A percentile compares a stretch with the other conserved stretches of the same genome.
phyloP scores from a whole-genome alignment of 1,284 basidiomycete species.

The Papiliotrema fonsecae region DNA sequence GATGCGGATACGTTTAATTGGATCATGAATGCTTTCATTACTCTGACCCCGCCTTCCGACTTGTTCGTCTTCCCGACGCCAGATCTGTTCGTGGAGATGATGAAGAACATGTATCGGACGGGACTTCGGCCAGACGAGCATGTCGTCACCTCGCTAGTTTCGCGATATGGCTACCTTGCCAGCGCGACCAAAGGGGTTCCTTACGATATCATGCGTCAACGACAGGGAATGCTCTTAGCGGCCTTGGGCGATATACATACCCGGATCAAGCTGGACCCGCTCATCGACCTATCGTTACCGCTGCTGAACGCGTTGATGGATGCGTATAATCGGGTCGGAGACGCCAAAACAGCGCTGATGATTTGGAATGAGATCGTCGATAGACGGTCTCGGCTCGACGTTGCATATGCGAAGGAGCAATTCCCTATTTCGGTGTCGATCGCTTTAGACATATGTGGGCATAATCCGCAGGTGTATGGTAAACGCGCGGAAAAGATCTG shows the following conservation, averaged over 20 bases:
- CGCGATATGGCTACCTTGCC: slow-evolving; percentile 42
- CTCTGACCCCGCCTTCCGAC: slow-evolving; percentile 51
- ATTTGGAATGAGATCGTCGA: slow-evolving; percentile 71
- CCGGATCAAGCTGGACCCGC: slow-evolving; percentile 69
- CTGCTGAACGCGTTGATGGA: slow-evolving; percentile 89
- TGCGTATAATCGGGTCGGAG: slow-evolving; percentile 73
- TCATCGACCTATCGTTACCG: slow-evolving; percentile 64
- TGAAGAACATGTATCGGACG: slow-evolving; percentile 73
- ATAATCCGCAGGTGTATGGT: slow-evolving; percentile 54
- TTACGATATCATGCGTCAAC: slow-evolving; percentile 1
- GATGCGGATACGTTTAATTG: slow-evolving; percentile 57
- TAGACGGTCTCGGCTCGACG: slow-evolving; percentile 50
- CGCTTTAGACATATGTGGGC: slow-evolving; percentile 77
- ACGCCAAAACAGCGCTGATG: slow-evolving; percentile 63
- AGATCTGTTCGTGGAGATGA: slow-evolving; percentile 67
- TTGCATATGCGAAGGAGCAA: slow-evolving; percentile 44
- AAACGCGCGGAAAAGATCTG: slow-evolving; percentile 56
- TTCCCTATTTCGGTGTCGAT: slow-evolving; percentile 70
- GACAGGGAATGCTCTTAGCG: slow-evolving; percentile 19
- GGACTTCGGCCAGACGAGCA: slow-evolving; percentile 58
- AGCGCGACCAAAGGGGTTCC: slow-evolving; percentile 6
- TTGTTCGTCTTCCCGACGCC: slow-evolving; percentile 54
- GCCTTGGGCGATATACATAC: slow-evolving; percentile 68
- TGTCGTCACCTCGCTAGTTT: slow-evolving; percentile 70
- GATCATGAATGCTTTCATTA: slow-evolving; percentile 62